phyloP scores from a whole-genome alignment of 2,329 filamentous ascomycete genomes.

The Ophiocordyceps unilateralis region DNA sequence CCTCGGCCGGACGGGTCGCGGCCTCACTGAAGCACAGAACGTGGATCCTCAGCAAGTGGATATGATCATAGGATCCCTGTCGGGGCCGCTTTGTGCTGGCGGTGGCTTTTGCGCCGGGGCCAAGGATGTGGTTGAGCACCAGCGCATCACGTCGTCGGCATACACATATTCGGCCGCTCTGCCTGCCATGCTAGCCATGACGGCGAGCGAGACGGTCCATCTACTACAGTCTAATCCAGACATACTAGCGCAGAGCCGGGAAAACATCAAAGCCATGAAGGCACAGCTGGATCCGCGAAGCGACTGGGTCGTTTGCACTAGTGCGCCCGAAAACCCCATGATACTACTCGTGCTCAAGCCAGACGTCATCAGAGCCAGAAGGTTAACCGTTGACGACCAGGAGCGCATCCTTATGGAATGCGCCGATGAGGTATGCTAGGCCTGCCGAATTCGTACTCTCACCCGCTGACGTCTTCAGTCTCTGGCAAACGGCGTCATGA shows the following conservation, averaged over 20 bases:
- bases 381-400: constrained; percentile 57
- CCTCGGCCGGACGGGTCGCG: constrained; percentile 76
- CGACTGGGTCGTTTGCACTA: constrained; percentile 79
- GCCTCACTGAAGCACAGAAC: constrained; percentile 90
- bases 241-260: constrained; percentile 58
- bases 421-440: constrained; percentile 70
- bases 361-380: constrained; percentile 57
- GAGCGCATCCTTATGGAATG: constrained; percentile 74
- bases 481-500: constrained; percentile 73
- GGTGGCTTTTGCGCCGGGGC: constrained; percentile 92
- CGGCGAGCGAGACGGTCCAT: constrained; percentile 76
- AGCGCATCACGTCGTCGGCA: constrained; percentile 78
- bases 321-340: constrained; percentile 68
- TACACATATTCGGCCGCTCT: constrained; percentile 95
- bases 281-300: constrained; percentile 80
- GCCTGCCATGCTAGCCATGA: constrained; percentile 88
- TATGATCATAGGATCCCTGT: constrained; percentile 90
- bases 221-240: constrained; percentile 78
- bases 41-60: constrained; percentile 87
- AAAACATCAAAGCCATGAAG: constrained; percentile 74
- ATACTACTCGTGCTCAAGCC: constrained; percentile 71
- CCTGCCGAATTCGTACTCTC: too few relatives aligned
- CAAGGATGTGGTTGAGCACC: constrained; percentile 85
- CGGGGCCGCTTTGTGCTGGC: constrained; percentile 77
- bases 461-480: constrained; percentile 40